Evolutionary conservation across 2,329 filamentous ascomycete genomes (phyloP), one percentile per base, ranked within the genome.

Genomic region (Colletotrichum kahawae): DNA sequence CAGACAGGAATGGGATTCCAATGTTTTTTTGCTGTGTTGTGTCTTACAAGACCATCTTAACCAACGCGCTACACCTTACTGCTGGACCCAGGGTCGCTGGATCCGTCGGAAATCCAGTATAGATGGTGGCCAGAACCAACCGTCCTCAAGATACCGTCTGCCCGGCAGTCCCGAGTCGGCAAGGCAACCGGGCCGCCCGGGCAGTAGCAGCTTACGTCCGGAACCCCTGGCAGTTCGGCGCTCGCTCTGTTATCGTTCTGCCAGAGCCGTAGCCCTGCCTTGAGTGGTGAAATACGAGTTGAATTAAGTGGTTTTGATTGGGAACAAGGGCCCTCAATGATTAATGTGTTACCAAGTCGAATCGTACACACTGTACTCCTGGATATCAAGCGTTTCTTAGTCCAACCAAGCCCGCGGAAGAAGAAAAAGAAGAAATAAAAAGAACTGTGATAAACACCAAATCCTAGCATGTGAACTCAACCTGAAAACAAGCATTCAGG

Each of bases 371-470:
- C 68, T 71, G 16, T 74, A 71, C 72, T 75, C 70, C 65, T 75
- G 70, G 64, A 75, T 74, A 74, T 75, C 70, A 75, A 74, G 70
- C 73, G 60, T 69, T 18, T 70, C 73, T 27, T 68, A 51, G 48
- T 59, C 29, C 70, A 72, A 74, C 65, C 73, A 51, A 62, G n/a
- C 63, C 59, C 43, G 72, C 51, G 57, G 59, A 56, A 68, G 65
- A 54, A 60, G 14, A 21, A 34, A 33, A 62, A 33, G 34, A 48
- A 48, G 18, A 33, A 24, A 7, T 13, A 64, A 43, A n/a, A 48
- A 21, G 10, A 13, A 21, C n/a, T 12, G n/a, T 7, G 43, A 24
- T 10, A 51, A 48, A 51, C 21, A 51, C 6, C 43, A 21, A 51
- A 5, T 56, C 36, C 56, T 27, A 54, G 31, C 31, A 71, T 24